Conservation (phyloP, 306 rosid genomes). For the Casuarina glauca region DNA sequence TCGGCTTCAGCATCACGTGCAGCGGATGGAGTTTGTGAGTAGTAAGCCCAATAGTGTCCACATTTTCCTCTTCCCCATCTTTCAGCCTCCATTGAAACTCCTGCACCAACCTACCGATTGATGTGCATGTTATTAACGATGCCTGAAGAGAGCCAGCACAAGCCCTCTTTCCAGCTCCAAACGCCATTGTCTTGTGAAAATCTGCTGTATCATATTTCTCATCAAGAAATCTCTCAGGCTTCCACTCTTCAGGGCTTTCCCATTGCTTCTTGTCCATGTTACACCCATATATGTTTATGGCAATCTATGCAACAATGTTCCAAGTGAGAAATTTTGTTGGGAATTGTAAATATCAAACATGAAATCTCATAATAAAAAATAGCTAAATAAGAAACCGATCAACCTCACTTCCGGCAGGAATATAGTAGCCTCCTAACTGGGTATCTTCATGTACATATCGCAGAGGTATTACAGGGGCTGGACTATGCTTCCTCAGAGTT, state of each 20-base stretch:
- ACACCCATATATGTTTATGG: slow-evolving; percentile 84
- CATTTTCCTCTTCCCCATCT: slow-evolving; percentile 74
- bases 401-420: slow-evolving; percentile 92
- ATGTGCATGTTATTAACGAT: slow-evolving; percentile 50
- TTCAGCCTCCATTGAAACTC: slow-evolving; percentile 73
- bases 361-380: not conserved
- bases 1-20: slow-evolving; percentile 50
- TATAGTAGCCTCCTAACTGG: slow-evolving; percentile 66
- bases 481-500: slow-evolving; percentile 74
- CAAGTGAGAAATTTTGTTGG: not conserved
- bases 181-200: slow-evolving; percentile 87
- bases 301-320: slow-evolving; percentile 51
- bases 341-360: not conserved
- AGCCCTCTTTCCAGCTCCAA: slow-evolving; percentile 92
- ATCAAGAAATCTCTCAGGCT: slow-evolving; percentile 83
- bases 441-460: slow-evolving; percentile 84
- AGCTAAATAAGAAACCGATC: not conserved
- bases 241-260: slow-evolving; percentile 76
- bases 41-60: slow-evolving; percentile 76
- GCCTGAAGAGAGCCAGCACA: slow-evolving; percentile 92
- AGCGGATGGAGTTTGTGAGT: slow-evolving; percentile 76
- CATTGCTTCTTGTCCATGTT: slow-evolving; percentile 76
- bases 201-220: slow-evolving; percentile 60
- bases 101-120: slow-evolving; percentile 74
- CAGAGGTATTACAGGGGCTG: slow-evolving; percentile 68